Evolutionary conservation across 2,329 filamentous ascomycete species (phyloP), one percentile per base, ranked within the genome.

Genomic region (Plenodomus lindquistii): DNA sequence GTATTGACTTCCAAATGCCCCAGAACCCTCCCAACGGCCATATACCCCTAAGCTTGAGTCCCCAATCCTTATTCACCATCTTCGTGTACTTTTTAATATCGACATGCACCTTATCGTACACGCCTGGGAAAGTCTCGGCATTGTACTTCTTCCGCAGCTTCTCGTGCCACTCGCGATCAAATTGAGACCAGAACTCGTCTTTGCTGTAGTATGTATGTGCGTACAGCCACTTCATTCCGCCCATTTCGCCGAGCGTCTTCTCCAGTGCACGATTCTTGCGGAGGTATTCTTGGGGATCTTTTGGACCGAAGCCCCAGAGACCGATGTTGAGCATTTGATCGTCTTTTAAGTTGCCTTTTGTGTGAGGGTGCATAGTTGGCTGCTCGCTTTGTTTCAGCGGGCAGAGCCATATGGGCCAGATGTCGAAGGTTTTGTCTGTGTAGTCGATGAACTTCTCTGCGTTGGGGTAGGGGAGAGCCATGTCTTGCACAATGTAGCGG

Each of bases 291-390:
- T 60, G 50, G 6, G 59, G 57, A 15, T 71, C 59, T 75, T 7
- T 75, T 54, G 31, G 86, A 80, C 19, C 87, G 84, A 73, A 85
- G 84, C 89, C 90, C 90, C 90, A 96, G 17, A 95, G 81, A 21
- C 82, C 81, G 35, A 85, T 74, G 55, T 84, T 85, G 40, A 83
- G 72, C 59, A 81, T 75, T 65, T 69, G 63, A 13, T 67, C 63
- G 15, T 56, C 57, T 22, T 61, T 55, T 10, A 66, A 40, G 16
- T 58, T 48, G 18, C 62, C 63, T 36, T 65, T 70, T 1, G 65
- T 67, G 27, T 68, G 64, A 1, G 67, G 67, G 35, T 70, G 67
- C 65, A 70, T 68, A 2, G 69, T 66, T 2, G 66, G 63, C 34
- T 69, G 63, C 2, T 57, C 52, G 16, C 58, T 65, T 50, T 70